Evolutionary conservation across 2,329 filamentous ascomycete species (phyloP), one percentile per base, ranked within the genome.

Genomic region (Trichoderma aggressivum): DNA sequence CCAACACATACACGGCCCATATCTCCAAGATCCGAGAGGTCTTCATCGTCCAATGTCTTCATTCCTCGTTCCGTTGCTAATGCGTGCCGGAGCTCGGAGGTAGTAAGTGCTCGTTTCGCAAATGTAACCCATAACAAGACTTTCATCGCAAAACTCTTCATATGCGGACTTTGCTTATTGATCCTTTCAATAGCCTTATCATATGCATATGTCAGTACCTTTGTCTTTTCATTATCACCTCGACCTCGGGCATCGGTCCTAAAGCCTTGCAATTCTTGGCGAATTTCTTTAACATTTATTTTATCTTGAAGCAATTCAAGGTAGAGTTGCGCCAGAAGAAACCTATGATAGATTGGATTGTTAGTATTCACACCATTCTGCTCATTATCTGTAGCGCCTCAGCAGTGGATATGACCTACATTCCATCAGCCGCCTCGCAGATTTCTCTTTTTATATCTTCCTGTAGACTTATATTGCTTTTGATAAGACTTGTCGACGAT

Each of bases 161-260:
- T 3, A 78, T 80, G 2, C 62, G 1, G 4, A 0, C 74, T 10
- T 61, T 87, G 84, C 1, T 74, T 70, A 21, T 80, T 63, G 28
- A 87, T 85, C 32, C 84, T 76, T 2, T 81, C 47, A 76, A 87
- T 83, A 0, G 82, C 81, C 0, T 81, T 72, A 0, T 79, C 71
- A 60, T 88, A 88, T 0, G 82, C 81, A 7, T 24, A n/a, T 0
- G 32, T 21, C 21, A 61, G 12, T 16, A 5, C 32, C 6, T 34
- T 32, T n/a, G 10, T n/a, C 28, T n/a, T 58, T 58, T 58, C 28
- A 2, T 58, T 7, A 6, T 36, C 32, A 39, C n/a, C 14, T 18
- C n/a, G 32, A 8, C 11, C 8, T 24, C 3, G 18, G 7, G 32
- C 10, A 24, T 60, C 30, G n/a, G 18, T 2, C 21, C n/a, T 3